Evolutionary conservation across 2,329 filamentous ascomycete genomes (phyloP), one percentile per base, ranked within the genome.

Genomic region (Stachybotrys chlorohalonatus): DNA sequence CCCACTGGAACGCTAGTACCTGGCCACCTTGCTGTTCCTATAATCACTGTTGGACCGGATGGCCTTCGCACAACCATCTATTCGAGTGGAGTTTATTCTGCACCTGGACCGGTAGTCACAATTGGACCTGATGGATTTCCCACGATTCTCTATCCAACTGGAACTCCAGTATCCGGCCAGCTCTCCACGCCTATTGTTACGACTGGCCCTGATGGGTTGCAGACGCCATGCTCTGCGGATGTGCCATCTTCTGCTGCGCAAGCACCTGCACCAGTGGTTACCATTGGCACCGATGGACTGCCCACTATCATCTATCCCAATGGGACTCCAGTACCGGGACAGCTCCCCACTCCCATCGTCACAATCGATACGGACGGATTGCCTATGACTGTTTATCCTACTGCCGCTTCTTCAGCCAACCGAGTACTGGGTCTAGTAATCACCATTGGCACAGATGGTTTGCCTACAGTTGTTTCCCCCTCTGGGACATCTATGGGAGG

Each of bases 281-380:
- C 70, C 48, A 59, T 64, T 46, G 69, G 69, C 3, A 45, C 64
- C n/a, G 61, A 71, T 56, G 69, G 68, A 6, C 56, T 62, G 45
- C 64, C 67, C 11, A 72, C 69, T 9, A 60, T 70, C 11, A 56
- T 72, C 17, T 65, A 71, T 46, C 71, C 69, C 8, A 68, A 65
- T 15, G 55, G 49, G 39, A 59, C 57, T 11, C 57, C 60, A 9
- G 36, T 42, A 9, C 9, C 9, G 13, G 36, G 36, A 9, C 36
- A 59, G 11, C 55, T 57, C 16, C 55, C 62, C 17, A 48, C 52
- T 4, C 51, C 56, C 16, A 53, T 54, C 7, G 31, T 52, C 9
- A 59, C 59, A 2, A 55, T 59, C 13, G 55, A 52, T 9, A 50
- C 59, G 2, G 36, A 42, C 13, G 36, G 36, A 42, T 2, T 42